Evolutionary conservation across 1,284 basidiomycete species (phyloP).

Genomic region (Mycosarcoma mackinlayi): DNA sequence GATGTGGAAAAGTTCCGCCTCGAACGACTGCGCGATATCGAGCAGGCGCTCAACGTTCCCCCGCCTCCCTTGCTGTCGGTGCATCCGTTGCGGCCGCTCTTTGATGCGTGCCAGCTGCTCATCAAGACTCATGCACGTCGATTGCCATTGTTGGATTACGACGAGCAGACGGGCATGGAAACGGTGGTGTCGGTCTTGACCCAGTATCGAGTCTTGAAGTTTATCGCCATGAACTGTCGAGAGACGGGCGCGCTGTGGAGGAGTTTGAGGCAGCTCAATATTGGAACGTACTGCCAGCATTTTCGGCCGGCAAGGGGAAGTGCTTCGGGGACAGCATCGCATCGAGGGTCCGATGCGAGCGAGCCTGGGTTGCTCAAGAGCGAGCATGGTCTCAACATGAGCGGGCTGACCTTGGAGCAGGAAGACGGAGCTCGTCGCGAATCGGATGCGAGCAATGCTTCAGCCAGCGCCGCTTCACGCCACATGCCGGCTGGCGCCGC

Average conservation of each 20-base stretch:
- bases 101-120: slow-evolving; percentile 88
- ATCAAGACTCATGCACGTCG: slow-evolving; percentile 96
- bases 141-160: slow-evolving; percentile 90
- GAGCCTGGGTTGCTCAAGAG: slow-evolving; percentile 30
- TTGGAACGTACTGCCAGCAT: slow-evolving; percentile 86
- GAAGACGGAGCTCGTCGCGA: slow-evolving; percentile 1
- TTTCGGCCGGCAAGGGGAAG: slow-evolving; percentile 10
- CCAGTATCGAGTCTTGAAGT: slow-evolving; percentile 97
- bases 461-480: too few relatives aligned
- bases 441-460: slow-evolving; percentile 16
- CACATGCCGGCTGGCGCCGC: too few relatives aligned
- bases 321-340: slow-evolving; percentile 2
- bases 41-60: slow-evolving; percentile 88
- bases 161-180: slow-evolving; percentile 92
- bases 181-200: slow-evolving; percentile 95
- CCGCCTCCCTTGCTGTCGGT: slow-evolving; percentile 90
- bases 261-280: slow-evolving; percentile 84
- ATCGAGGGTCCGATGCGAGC: slow-evolving; percentile 37
- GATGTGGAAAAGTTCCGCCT: slow-evolving; percentile 96
- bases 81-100: slow-evolving; percentile 84
- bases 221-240: slow-evolving; percentile 87
- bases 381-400: slow-evolving; percentile 23
- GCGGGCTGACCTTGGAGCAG: slow-evolving; percentile 10
- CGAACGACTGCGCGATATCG: slow-evolving; percentile 80
- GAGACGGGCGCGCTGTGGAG: slow-evolving; percentile 72